These are phyloP conservation scores for Diplotaxis tenuifolia DNA, from an alignment of 345 rosid genomes.

Conservation along the genomic window DNA sequence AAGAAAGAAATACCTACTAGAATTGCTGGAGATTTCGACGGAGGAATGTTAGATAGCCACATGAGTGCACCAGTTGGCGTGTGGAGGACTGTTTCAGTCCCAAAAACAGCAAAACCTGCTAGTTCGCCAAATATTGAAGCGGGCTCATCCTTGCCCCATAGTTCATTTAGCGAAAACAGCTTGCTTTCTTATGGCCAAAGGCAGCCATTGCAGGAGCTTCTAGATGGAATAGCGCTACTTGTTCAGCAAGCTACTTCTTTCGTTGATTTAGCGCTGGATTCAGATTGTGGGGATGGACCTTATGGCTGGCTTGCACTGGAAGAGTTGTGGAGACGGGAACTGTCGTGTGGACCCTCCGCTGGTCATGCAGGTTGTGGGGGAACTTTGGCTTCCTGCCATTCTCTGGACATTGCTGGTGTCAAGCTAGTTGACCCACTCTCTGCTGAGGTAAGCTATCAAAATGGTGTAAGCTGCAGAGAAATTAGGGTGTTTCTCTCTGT, in stretches of 20 bases:
- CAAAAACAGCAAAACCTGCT: conserved; percentile 72
- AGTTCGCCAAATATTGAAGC: conserved; percentile 68
- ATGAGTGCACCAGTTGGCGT: conserved; percentile 86
- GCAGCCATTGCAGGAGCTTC: conserved; percentile 90
- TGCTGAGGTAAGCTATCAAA: conserved; percentile 68
- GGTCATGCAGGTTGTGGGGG: conserved; percentile 99
- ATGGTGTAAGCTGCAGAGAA: conserved; percentile 14
- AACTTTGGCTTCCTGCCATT: conserved; percentile 89
- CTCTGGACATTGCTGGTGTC: conserved; percentile 86
- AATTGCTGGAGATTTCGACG: conserved; percentile 91
- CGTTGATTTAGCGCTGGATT: conserved; percentile 91
- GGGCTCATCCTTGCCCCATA: conserved; percentile 62
- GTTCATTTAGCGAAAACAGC: conserved; percentile 75
- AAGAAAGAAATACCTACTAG: conserved; percentile 92
- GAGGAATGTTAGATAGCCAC: conserved; percentile 76
- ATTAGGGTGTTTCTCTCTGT: conserved; percentile 1
- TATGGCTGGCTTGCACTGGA: conserved; percentile 98
- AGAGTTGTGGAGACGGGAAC: conserved; percentile 93
- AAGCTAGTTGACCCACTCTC: conserved; percentile 96
- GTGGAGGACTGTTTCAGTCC: conserved; percentile 90
- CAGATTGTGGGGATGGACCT: conserved; percentile 91
- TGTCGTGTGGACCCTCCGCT: conserved; percentile 94
- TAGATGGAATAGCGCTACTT: conserved; percentile 81
- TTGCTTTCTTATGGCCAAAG: conserved; percentile 80
- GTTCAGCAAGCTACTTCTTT: conserved; percentile 98